Evolutionary conservation across 2,329 filamentous ascomycete genomes (phyloP), one percentile per base, ranked within the genome.

Genomic region (Lasiodiplodia hormozganensis): DNA sequence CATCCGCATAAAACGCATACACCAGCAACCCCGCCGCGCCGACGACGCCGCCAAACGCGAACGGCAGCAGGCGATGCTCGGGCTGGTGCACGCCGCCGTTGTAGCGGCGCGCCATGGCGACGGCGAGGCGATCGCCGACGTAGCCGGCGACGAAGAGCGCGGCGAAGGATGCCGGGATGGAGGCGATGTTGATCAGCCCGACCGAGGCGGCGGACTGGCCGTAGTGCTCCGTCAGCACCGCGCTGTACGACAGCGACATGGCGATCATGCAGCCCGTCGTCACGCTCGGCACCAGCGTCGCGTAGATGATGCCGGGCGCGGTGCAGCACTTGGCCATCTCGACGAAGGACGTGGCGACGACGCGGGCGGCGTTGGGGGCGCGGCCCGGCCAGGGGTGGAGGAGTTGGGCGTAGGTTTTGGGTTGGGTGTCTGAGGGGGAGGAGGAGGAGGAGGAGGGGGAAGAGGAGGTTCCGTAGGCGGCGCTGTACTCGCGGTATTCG

Each of bases 291-390:
- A 78, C 69, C 10, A 82, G 72, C 3, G 80, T 78, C 2, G 79
- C 77, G 57, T 76, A 82, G 21, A 81, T 69, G 34, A 82, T 79
- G 10, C 75, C 80, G 0, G 80, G 80, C 0, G 79, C 81, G 49
- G 65, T 76, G 57, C 71, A 78, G 3, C 76, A 74, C n/a, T 69
- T 72, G 16, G 81, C 70, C 73, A 79, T 78, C 68, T 82, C 76
- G 52, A 67, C 40, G 68, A 73, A 60, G 1, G 73, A 72, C 14
- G 64, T 60, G n/a, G 66, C 62, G 18, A 69, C 58, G 16, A 73
- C 49, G 34, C 62, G 70, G 18, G 71, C 36, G 4, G 70, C 69
- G 47, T 73, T 68, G 10, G 71, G 70, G 3, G 60, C 53, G 12
- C 64, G 65, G 18, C 64, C 62, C n/a, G 58, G 69, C 38, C 68